A percentile compares a stretch with the other conserved stretches of the same genome.
These are phyloP conservation scores for Apophysomyces trapeziformis DNA, from an alignment of 371 early-diverging fungal species.

Conservation along the genomic window DNA sequence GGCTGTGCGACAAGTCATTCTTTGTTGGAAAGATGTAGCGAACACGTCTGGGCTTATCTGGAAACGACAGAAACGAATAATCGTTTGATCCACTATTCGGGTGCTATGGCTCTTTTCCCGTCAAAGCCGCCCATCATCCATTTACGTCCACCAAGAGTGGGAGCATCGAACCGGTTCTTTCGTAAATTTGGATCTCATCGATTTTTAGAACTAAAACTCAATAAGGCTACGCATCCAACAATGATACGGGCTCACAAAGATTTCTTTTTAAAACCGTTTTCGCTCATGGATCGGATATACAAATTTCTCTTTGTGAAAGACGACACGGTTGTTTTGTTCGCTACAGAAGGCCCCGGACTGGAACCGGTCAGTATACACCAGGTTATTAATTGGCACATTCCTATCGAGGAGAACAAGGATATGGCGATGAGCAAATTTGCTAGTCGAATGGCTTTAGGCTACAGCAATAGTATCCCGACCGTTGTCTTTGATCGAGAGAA, in stretches of 20 bases:
- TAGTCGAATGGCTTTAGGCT: slow-evolving; percentile 25
- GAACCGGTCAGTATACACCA: slow-evolving; percentile 14
- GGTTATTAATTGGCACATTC: slow-evolving; percentile 26
- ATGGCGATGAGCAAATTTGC: slow-evolving; percentile 23
- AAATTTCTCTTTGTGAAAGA: slow-evolving; percentile 26
- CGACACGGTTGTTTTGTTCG: slow-evolving; percentile 22
- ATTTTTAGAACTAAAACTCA: slow-evolving; percentile 22
- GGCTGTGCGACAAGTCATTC: background rate
- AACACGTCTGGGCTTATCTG: background rate
- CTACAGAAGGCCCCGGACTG: slow-evolving; percentile 22
- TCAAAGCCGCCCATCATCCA: slow-evolving; percentile 7
- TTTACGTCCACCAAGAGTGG: slow-evolving; percentile 17
- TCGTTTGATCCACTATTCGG: background rate
- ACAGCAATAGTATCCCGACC: slow-evolving; percentile 22
- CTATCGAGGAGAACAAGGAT: slow-evolving; percentile 16
- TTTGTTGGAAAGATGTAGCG: slow-evolving; percentile 8
- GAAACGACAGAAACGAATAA: background rate
- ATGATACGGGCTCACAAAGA: slow-evolving; percentile 11
- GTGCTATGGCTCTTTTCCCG: background rate
- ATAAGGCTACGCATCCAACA: background rate
- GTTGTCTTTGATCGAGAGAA: slow-evolving; percentile 18
- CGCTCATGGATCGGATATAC: slow-evolving; percentile 20
- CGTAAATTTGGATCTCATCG: slow-evolving; percentile 25
- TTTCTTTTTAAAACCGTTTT: slow-evolving; percentile 21
- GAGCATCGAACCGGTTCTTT: slow-evolving; percentile 22